These are phyloP conservation scores for Arxiozyma heterogenica DNA, from an alignment of 1,139 yeast genomes.

Conservation along the genomic window DNA sequence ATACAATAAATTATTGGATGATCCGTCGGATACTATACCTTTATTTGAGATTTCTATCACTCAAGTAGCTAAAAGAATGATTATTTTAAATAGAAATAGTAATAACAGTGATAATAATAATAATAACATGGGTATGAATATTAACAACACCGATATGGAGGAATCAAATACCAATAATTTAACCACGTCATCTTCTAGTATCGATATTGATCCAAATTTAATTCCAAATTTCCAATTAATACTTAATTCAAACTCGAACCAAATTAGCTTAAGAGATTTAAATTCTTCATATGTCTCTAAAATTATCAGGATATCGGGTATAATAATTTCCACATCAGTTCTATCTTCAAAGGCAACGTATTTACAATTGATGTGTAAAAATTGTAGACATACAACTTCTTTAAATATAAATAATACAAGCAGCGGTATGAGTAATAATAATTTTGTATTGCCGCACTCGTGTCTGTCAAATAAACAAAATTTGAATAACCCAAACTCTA, in stretches of 20 bases:
- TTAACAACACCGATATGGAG: conserved; percentile 4
- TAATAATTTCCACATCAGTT: conserved; percentile 85
- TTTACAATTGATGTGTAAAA: conserved; percentile 78
- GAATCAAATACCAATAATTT: background rate
- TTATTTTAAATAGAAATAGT: conserved; percentile 39
- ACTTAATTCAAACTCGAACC: conserved; percentile 62
- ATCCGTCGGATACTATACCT: conserved; percentile 84
- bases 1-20: conserved; percentile 73
- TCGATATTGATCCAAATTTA: conserved; percentile 33
- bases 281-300: conserved; percentile 85
- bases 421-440: conserved; percentile 60
- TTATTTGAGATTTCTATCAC: conserved; percentile 84
- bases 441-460: conserved; percentile 49
- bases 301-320: conserved; percentile 86
- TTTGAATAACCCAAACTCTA: conserved; percentile 26
- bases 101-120: background rate
- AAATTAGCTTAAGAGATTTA: conserved; percentile 67
- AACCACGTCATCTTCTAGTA: background rate
- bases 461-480: conserved; percentile 38
- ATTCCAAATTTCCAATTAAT: conserved; percentile 82
- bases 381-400: conserved; percentile 77
- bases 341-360: conserved; percentile 80
- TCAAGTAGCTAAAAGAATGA: conserved; percentile 78
- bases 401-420: conserved; percentile 46
- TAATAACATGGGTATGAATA: conserved; percentile 5